phyloP scores from a whole-genome alignment of 768 basidiomycete genomes.

The Mrakia gelida region DNA sequence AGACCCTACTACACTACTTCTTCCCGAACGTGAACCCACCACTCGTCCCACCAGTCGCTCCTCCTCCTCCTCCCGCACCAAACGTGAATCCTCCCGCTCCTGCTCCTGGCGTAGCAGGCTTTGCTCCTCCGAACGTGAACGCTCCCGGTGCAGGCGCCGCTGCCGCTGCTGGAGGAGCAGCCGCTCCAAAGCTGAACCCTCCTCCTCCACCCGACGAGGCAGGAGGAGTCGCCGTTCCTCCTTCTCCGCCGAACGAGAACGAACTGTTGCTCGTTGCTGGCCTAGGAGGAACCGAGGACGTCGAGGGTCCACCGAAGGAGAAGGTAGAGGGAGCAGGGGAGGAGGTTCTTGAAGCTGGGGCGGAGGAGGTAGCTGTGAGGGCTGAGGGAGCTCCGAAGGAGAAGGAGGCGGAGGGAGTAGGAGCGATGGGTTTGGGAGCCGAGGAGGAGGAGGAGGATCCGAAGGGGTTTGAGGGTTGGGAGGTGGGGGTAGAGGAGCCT shows the following conservation, averaged over 20 bases:
- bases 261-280: background rate
- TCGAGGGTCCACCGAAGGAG: background rate
- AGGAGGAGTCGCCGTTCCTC: background rate
- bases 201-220: background rate
- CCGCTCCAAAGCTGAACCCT: background rate
- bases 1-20: background rate
- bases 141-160: background rate
- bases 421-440: background rate
- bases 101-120: background rate
- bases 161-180: background rate
- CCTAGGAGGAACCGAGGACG: background rate
- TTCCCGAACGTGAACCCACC: conserved; percentile 9
- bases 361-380: background rate
- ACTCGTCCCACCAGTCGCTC: background rate
- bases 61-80: background rate
- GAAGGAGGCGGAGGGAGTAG: conserved; percentile 1
- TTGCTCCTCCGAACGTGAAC: conserved; percentile 9
- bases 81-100: background rate
- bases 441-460: background rate
- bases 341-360: background rate
- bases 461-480: background rate
- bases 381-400: conserved; percentile 11
- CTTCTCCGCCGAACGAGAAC: conserved; percentile 8
- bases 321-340: background rate
- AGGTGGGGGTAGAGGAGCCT: background rate